Percentiles rank a stretch among this genome's conserved stretches.
Conservation (phyloP, 2,329 filamentous ascomycete genomes). For the Apiospora kogelbergensis region DNA sequence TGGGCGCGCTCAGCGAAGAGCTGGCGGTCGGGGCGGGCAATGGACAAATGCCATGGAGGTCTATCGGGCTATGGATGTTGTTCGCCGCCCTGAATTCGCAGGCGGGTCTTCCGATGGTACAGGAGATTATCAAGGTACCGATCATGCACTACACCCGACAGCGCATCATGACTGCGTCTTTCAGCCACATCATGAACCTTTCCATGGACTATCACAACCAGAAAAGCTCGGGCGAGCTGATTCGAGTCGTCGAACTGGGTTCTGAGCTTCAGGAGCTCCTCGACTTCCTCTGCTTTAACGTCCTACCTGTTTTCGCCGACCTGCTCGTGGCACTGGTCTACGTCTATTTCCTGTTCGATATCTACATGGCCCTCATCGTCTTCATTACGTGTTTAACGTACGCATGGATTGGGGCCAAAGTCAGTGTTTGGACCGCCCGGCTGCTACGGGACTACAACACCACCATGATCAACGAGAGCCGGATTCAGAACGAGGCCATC, state of each 20-base stretch:
- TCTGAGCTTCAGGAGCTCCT: conserved; percentile 59
- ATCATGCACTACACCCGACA: conserved; percentile 58
- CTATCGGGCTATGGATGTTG: conserved; percentile 10
- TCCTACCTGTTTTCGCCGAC: conserved; percentile 63
- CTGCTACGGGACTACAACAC: conserved; percentile 45
- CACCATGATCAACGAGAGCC: neutral
- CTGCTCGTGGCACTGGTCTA: conserved; percentile 60
- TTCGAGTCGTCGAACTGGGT: conserved; percentile 65
- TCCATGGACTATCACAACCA: conserved; percentile 70
- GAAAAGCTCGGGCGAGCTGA: conserved; percentile 64
- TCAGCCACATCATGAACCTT: conserved; percentile 66
- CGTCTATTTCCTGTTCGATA: conserved; percentile 62
- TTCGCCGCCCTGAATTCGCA: neutral
- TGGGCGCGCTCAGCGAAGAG: conserved; percentile 32
- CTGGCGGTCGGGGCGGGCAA: conserved; percentile 20
- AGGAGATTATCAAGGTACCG: conserved; percentile 34
- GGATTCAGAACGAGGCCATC: conserved; percentile 57
- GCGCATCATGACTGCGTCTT: conserved; percentile 59
- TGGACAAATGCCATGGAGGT: conserved; percentile 15
- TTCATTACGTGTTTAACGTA: conserved; percentile 41
- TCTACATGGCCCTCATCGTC: conserved; percentile 50
- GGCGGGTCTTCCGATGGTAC: neutral
- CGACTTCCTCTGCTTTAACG: conserved; percentile 57
- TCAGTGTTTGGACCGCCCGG: conserved; percentile 34
- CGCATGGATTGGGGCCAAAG: conserved; percentile 51